Conservation (phyloP, 257 asterid species). For the Solanum appendiculatum region DNA sequence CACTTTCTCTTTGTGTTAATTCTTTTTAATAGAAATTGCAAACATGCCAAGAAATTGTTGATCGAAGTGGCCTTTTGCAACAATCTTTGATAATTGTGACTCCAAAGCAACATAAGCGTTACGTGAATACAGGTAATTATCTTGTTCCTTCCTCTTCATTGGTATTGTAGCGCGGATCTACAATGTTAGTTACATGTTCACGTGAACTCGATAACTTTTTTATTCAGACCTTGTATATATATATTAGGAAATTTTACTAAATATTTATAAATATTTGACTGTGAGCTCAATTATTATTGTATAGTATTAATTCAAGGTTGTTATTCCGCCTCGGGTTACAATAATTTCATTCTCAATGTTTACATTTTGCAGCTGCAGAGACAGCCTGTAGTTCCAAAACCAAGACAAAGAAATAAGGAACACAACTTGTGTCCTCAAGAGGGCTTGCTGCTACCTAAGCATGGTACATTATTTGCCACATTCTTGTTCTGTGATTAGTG, state of each 20-base stretch:
- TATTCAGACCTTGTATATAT: too few relatives aligned
- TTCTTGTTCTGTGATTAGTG: background rate
- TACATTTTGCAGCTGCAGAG: constrained; percentile 12
- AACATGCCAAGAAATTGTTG: constrained; percentile 22
- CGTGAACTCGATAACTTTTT: constrained; percentile 6
- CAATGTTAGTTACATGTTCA: background rate
- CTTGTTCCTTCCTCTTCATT: background rate
- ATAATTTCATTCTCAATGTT: background rate
- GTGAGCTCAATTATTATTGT: background rate
- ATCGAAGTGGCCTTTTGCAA: constrained; percentile 28
- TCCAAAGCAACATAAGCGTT: constrained; percentile 34
- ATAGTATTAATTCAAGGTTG: background rate
- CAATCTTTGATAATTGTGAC: constrained; percentile 13
- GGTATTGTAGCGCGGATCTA: too few relatives aligned
- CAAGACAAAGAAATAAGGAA: background rate
- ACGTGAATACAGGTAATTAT: constrained; percentile 36
- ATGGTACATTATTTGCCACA: constrained; percentile 17
- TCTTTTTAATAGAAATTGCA: constrained; percentile 26
- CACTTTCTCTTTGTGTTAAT: background rate
- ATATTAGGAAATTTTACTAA: background rate
- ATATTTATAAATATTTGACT: background rate
- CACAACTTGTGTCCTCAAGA: constrained; percentile 11
- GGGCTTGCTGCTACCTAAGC: constrained; percentile 16
- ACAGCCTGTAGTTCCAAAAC: background rate
- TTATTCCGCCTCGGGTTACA: background rate